Conservation (phyloP, 2,329 filamentous ascomycete genomes). For the Trichoderma pleuroti region DNA sequence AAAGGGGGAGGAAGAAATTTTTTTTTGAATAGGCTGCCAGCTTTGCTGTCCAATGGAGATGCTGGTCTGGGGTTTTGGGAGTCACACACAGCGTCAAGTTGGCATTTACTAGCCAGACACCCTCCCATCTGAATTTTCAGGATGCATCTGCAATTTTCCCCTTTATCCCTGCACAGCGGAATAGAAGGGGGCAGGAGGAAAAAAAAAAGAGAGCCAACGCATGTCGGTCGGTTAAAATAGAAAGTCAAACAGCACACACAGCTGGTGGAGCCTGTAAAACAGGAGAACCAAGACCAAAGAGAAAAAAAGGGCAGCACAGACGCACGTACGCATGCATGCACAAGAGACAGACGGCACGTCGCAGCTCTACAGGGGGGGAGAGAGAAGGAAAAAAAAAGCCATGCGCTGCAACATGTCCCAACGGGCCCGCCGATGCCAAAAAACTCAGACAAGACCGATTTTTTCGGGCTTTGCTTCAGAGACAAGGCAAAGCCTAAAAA, state of each 20-base stretch:
- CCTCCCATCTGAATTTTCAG: background rate
- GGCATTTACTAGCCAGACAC: background rate
- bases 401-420: background rate
- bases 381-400: background rate
- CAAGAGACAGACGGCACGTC: background rate
- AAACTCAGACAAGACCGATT: background rate
- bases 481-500: background rate
- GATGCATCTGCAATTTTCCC: background rate
- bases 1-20: background rate
- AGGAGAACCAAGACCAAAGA: background rate
- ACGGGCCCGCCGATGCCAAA: slow-evolving; percentile 5
- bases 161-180: background rate
- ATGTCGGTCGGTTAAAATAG: background rate
- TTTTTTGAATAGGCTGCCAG: background rate
- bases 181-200: background rate
- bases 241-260: background rate
- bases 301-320: background rate
- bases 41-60: background rate
- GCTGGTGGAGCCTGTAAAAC: background rate
- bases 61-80: background rate
- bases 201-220: background rate
- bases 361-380: background rate
- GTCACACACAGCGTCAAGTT: background rate
- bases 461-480: background rate
- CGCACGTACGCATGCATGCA: background rate